phyloP scores from a whole-genome alignment of 495 filamentous ascomycete genomes.

The Aspergillus saccharolyticus region DNA sequence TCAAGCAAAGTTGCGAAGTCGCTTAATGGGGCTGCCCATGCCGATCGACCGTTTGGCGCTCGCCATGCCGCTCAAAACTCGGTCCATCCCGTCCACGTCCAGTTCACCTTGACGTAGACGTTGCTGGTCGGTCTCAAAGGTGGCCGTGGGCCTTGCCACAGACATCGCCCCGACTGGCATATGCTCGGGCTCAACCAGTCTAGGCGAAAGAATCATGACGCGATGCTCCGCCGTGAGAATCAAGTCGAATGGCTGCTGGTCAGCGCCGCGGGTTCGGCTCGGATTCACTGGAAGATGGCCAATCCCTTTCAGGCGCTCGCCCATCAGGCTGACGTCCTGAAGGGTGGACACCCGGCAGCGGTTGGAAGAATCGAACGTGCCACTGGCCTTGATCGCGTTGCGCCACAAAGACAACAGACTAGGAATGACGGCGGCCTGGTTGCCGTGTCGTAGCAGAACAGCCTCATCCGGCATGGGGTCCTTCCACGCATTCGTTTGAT shows the following conservation, averaged over 20 bases:
- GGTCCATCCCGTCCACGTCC: conserved; percentile 50
- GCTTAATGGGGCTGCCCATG: conserved; percentile 39
- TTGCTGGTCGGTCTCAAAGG: conserved; percentile 35
- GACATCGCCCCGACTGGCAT: conserved; percentile 4
- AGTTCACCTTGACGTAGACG: conserved; percentile 43
- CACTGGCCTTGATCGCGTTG: conserved; percentile 53
- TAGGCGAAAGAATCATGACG: conserved; percentile 51
- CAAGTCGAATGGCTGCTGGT: conserved; percentile 50
- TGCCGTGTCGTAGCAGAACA: conserved; percentile 63
- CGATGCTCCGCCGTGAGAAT: conserved; percentile 62
- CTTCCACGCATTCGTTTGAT: conserved; percentile 39
- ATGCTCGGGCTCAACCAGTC: conserved; percentile 27
- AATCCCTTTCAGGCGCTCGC: conserved; percentile 59
- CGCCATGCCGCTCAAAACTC: conserved; percentile 45
- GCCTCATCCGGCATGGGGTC: conserved; percentile 56
- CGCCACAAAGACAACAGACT: conserved; percentile 65
- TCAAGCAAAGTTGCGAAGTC: conserved; percentile 39
- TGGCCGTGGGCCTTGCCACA: conserved; percentile 20
- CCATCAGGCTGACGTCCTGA: conserved; percentile 54
- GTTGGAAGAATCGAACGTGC: conserved; percentile 48
- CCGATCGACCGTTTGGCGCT: conserved; percentile 26
- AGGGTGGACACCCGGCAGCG: conserved; percentile 41
- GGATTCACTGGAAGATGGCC: conserved; percentile 45
- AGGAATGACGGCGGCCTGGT: conserved; percentile 56
- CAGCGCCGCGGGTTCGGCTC: conserved; percentile 30